Evolutionary conservation across 1,284 basidiomycete species (phyloP), one percentile per base, ranked within the genome.

Genomic region (Puccinia novopanici): DNA sequence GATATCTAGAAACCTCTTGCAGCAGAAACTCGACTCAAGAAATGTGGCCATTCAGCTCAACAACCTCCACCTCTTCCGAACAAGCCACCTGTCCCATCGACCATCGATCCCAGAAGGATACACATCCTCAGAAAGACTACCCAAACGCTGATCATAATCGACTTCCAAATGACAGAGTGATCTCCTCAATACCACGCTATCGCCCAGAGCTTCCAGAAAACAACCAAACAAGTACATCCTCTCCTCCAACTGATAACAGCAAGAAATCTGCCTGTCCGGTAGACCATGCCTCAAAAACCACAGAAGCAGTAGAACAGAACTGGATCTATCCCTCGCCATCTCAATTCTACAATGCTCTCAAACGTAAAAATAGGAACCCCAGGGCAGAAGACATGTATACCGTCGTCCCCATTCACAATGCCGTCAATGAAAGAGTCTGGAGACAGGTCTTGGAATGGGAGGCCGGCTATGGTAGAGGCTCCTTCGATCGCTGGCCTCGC

Each of bases 261-360:
- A 71, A 22, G 59, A 82, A 71, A 19, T 34, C 9, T 54, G 63
- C 50, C 50, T 71, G 68, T 37, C 80, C 42, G 63, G 81, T 48
- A 50, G 82, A 8, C 73, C 83, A 19, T 73, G 82, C 0, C 57
- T 61, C 81, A 27, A 75, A 13, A 4, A 54, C 6, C 27, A 19
- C 48, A 15, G 34, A 73, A 30, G 71, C 1, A 37, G 61, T 40
- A 1, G 63, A 70, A 54, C 59, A 73, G 2, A 82, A 81, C 81
- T 99, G 96, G 96, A 93, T 98, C 45, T 99, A 99, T 86, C 96
- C 96, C n/a, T 98, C 96, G 15, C 93, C 98, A 84, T 90, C 92
- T 22, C 96, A 98, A 87, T 99, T 99, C 89, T 99, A 93, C 87
- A 89, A 92, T 30, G 97, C 97, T 10, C 95, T 99, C 91, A 89